Evolutionary conservation across 2,329 filamentous ascomycete genomes (phyloP).

Genomic region (Cordyceps tenuipes): DNA sequence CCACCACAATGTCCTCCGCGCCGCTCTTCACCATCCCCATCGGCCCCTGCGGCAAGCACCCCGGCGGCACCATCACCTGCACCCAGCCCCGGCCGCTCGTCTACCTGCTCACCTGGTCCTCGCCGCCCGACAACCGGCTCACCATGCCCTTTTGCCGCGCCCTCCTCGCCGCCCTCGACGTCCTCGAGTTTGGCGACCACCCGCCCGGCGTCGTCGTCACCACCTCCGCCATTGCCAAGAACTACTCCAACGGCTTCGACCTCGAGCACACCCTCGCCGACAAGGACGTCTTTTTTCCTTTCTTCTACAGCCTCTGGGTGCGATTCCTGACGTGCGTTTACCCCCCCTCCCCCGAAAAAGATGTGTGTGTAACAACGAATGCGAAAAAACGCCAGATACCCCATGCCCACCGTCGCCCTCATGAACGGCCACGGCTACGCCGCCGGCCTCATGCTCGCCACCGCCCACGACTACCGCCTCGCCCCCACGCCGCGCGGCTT

Average conservation of each 20-base stretch:
- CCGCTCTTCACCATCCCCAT: constrained; percentile 53
- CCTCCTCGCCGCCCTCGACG: constrained; percentile 63
- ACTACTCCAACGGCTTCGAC: constrained; percentile 80
- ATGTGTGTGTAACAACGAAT: background rate
- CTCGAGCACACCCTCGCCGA: constrained; percentile 55
- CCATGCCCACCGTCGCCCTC: constrained; percentile 75
- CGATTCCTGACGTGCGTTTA: constrained; percentile 38
- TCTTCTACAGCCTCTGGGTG: constrained; percentile 57
- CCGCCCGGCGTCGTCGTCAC: constrained; percentile 68
- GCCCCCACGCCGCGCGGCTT: constrained; percentile 65
- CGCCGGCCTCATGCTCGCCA: constrained; percentile 71
- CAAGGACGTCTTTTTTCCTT: constrained; percentile 49
- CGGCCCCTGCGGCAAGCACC: constrained; percentile 32
- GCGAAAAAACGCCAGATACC: constrained; percentile 38
- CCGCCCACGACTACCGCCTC: constrained; percentile 77
- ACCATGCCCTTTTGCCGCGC: constrained; percentile 60
- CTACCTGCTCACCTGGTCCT: constrained; percentile 66
- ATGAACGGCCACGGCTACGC: constrained; percentile 77
- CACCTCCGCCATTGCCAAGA: constrained; percentile 66
- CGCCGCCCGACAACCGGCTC: constrained; percentile 69
- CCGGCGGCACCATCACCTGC: constrained; percentile 52
- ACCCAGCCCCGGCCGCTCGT: constrained; percentile 51
- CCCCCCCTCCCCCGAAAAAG: too few species aligned
- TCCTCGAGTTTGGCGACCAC: constrained; percentile 56
- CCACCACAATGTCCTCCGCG: background rate